Evolutionary conservation across 306 rosid genomes (phyloP).

Genomic region (Spatholobus suberectus): DNA sequence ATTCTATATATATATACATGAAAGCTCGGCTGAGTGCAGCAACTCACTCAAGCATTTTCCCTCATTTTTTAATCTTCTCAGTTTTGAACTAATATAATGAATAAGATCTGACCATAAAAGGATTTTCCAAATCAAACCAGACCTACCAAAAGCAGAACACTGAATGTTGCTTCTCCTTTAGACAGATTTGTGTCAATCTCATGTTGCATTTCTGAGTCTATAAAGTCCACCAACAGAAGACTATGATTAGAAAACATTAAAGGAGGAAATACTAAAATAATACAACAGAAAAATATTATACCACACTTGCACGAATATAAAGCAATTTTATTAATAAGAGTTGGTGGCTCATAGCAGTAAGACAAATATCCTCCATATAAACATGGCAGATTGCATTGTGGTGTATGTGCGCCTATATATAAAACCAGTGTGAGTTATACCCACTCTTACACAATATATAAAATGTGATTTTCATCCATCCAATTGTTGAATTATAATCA

Average conservation of each 20-base stretch:
- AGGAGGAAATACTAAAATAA: conserved; percentile 16
- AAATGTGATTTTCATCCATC: not conserved
- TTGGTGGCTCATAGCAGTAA: not conserved
- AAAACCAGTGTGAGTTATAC: not conserved
- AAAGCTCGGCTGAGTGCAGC: too few relatives aligned
- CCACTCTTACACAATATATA: not conserved
- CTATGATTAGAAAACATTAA: conserved; percentile 19
- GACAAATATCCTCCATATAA: not conserved
- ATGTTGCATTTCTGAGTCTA: conserved; percentile 55
- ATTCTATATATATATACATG: too few relatives aligned
- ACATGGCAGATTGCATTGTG: not conserved
- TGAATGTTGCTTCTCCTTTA: conserved; percentile 55
- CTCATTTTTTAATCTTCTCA: too few relatives aligned
- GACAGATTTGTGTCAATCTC: conserved; percentile 56
- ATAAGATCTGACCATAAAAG: conserved; percentile 5
- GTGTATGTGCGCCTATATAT: not conserved
- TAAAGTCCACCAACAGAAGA: conserved; percentile 29
- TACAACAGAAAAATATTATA: not conserved
- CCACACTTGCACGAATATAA: not conserved
- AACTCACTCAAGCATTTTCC: too few relatives aligned
- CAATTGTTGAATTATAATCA: not conserved
- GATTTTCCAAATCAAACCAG: conserved; percentile 24
- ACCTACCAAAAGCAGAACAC: conserved; percentile 55
- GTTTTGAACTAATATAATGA: too few relatives aligned
- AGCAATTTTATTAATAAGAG: not conserved